Conservation (phyloP, 176 grass and related monocot genomes). For the Lolium multiflorum region DNA sequence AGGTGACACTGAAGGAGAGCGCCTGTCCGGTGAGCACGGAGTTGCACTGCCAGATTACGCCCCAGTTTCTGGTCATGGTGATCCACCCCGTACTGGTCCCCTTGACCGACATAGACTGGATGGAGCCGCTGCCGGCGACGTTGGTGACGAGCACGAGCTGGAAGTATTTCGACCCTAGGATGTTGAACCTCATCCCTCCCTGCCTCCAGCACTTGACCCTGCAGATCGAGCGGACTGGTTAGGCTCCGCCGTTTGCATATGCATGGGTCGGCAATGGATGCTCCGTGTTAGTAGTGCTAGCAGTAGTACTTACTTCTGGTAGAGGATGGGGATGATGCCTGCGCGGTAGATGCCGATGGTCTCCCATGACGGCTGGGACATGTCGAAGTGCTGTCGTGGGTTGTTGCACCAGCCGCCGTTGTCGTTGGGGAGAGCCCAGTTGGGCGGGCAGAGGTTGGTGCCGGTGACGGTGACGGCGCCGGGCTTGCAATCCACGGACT, state of each 20-base stretch:
- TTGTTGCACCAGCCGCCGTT: conserved; percentile 72
- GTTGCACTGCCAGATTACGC: conserved; percentile 58
- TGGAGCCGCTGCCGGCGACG: conserved; percentile 53
- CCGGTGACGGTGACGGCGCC: conserved; percentile 51
- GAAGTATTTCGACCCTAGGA: conserved; percentile 58
- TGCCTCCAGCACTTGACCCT: conserved; percentile 51
- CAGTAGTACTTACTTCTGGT: conserved; percentile 21
- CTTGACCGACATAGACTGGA: conserved; percentile 32
- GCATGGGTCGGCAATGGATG: background rate
- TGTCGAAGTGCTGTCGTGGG: conserved; percentile 60
- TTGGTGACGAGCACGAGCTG: conserved; percentile 57
- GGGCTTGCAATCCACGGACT: conserved; percentile 19
- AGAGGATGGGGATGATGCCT: conserved; percentile 64
- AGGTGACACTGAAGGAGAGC: conserved; percentile 62
- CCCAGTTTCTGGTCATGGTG: conserved; percentile 54
- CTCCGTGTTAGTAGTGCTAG: too few species aligned
- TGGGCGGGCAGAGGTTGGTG: conserved; percentile 71
- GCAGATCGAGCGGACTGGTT: background rate
- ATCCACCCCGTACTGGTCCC: conserved; percentile 45
- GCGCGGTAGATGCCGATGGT: conserved; percentile 39
- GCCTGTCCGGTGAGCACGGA: conserved; percentile 41
- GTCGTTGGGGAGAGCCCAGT: conserved; percentile 47
- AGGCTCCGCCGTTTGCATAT: background rate
- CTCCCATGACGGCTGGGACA: conserved; percentile 68
- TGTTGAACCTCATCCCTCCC: conserved; percentile 55